These are phyloP conservation scores for Canna indica DNA, from an alignment of 176 grass and related monocot species.

Conservation along the genomic window DNA sequence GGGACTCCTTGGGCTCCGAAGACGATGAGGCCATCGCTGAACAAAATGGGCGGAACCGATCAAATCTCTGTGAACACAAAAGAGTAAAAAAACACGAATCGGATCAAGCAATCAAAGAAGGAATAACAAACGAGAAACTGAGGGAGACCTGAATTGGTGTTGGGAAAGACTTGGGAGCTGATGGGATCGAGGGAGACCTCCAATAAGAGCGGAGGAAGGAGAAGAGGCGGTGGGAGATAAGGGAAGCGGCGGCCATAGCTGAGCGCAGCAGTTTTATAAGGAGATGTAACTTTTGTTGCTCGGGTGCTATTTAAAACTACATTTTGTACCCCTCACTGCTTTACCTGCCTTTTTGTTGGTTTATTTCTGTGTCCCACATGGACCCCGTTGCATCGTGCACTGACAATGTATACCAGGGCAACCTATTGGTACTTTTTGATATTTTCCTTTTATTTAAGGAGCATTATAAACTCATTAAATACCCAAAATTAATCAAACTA, in stretches of 20 bases:
- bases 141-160: background rate
- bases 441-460: too few species aligned
- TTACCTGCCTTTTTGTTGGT: too few species aligned
- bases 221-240: slow-evolving; percentile 7
- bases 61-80: slow-evolving; percentile 23
- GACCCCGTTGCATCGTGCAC: too few species aligned
- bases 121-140: background rate
- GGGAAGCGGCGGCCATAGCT: slow-evolving; percentile 37
- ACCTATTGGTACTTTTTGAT: too few species aligned
- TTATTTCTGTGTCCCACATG: too few species aligned
- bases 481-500: too few species aligned
- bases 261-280: too few species aligned
- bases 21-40: slow-evolving; percentile 47
- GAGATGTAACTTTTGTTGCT: too few species aligned
- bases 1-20: slow-evolving; percentile 60
- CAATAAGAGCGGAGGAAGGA: slow-evolving; percentile 21
- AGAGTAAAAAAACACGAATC: background rate
- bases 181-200: slow-evolving; percentile 16
- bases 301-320: too few species aligned
- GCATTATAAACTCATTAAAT: too few species aligned
- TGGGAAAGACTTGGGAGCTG: slow-evolving; percentile 9
- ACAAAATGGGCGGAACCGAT: slow-evolving; percentile 28
- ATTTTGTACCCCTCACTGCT: too few species aligned
- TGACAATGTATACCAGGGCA: too few species aligned
- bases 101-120: background rate